Base-by-base conservation (phyloP, 768 basidiomycete genomes). In the Mycena leptocephala region DNA sequence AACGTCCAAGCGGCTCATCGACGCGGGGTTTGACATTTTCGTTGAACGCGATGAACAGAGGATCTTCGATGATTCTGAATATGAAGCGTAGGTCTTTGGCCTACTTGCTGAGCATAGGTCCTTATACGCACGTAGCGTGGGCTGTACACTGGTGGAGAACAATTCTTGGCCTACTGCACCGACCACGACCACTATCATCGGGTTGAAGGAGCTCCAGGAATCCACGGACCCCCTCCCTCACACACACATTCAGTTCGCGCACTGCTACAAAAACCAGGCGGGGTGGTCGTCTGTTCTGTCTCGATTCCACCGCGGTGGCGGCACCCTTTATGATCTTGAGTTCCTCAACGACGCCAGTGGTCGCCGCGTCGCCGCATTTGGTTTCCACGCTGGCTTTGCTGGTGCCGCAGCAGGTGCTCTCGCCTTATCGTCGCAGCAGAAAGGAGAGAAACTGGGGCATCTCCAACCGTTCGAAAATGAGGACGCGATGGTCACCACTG, bases 381-480 rank as follows among this genome's bases (percentile, higher is more conserved):
- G 98, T 9, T 99, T 94, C 88, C 96, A 99, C 84, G 98, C 98
- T 16, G 98, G 98, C 6, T 99, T 99, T 80, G 97, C 98, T n/a
- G 98, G 98, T 20, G 96, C 97, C 13, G 98, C 97, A 7, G 97
- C 95, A 0, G 94, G 95, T 26, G 95, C 95, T 10, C 90, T 99
- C 32, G 96, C 96, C 3, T 84, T 93, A 39, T 95, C 94, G 2
- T 89, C 94, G 26, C 90, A 94, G 66, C 88, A 89, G 76, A 87
- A 90, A 58, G 93, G 92, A 2, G 83, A 90, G 80, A 84, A 85
- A 6, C 87, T 98, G 35, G 95, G 94, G 5, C 86, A 83, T 32
- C 86, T 99, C 77, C 90, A 93, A 77, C 96, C 98, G 5, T 99
- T 94, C 81, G 87, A 87, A 70, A 96, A 98, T 80, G 98, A 99